Conservation (phyloP, 2,329 filamentous ascomycete genomes). For the Epichloe coenophiala region DNA sequence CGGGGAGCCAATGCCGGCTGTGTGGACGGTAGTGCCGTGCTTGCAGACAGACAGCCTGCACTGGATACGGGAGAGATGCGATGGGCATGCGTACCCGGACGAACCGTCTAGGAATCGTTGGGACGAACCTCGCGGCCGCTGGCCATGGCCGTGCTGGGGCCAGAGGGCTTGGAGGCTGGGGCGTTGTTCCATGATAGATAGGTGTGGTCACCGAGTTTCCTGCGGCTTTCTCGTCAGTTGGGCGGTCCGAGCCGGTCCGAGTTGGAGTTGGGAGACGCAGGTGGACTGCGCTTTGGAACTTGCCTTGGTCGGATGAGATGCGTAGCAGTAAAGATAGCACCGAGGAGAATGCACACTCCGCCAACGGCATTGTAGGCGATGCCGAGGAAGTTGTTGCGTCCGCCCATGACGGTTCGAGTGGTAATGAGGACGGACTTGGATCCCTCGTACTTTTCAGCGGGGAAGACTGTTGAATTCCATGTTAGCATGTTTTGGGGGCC, state of each 20-base stretch:
- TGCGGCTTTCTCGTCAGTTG: slow-evolving; percentile 19
- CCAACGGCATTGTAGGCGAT: slow-evolving; percentile 94
- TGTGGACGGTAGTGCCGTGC: not conserved
- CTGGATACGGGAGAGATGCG: not conserved
- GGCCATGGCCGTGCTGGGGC: slow-evolving; percentile 30
- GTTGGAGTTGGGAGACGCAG: slow-evolving; percentile 2
- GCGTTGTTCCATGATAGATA: slow-evolving; percentile 88
- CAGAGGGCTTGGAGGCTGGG: slow-evolving; percentile 28
- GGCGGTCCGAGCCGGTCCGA: slow-evolving; percentile 1
- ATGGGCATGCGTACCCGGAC: slow-evolving; percentile 10
- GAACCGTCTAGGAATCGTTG: slow-evolving; percentile 26
- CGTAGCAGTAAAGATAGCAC: slow-evolving; percentile 74
- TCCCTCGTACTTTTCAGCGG: slow-evolving; percentile 63
- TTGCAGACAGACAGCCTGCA: not conserved
- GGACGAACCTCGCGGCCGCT: slow-evolving; percentile 43
- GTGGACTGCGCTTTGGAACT: slow-evolving; percentile 15
- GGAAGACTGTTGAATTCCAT: slow-evolving; percentile 50
- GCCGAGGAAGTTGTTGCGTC: slow-evolving; percentile 87
- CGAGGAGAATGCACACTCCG: slow-evolving; percentile 81
- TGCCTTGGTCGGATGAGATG: slow-evolving; percentile 86
- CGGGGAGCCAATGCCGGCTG: not conserved
- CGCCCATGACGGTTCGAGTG: slow-evolving; percentile 84
- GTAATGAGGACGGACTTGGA: slow-evolving; percentile 84
- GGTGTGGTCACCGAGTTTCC: slow-evolving; percentile 95
- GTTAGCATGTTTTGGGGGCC: not conserved